These are phyloP conservation scores for Colletotrichum melonis DNA, from an alignment of 2,329 filamentous ascomycete genomes.

Conservation along the genomic window DNA sequence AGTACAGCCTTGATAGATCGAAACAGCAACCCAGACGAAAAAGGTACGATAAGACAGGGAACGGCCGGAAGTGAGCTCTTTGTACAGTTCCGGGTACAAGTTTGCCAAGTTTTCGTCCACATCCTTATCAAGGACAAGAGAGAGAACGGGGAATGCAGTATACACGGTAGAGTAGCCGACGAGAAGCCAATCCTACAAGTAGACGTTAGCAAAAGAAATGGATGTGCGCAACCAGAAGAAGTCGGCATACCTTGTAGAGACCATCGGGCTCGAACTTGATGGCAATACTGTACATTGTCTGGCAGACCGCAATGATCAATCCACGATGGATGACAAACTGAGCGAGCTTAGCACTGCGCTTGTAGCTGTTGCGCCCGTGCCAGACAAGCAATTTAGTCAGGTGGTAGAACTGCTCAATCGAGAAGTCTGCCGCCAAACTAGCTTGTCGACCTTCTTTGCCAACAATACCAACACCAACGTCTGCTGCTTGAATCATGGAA, in stretches of 20 bases:
- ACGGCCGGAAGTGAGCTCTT: conserved; percentile 90
- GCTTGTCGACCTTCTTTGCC: conserved; percentile 98
- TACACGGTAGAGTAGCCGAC: conserved; percentile 98
- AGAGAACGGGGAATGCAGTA: conserved; percentile 92
- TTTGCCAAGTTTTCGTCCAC: conserved; percentile 95
- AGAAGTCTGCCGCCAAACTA: conserved; percentile 94
- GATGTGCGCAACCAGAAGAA: background rate
- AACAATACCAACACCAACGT: conserved; percentile 97
- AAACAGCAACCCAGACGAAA: conserved; percentile 95
- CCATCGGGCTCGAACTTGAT: conserved; percentile 93
- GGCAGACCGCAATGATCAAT: conserved; percentile 93
- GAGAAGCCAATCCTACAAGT: conserved; percentile 83
- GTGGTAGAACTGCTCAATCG: conserved; percentile 94
- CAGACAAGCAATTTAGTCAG: conserved; percentile 97
- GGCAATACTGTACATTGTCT: conserved; percentile 97
- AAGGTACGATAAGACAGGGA: conserved; percentile 93
- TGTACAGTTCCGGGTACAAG: conserved; percentile 96
- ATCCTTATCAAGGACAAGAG: conserved; percentile 92
- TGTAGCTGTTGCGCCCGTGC: conserved; percentile 98
- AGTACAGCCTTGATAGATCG: conserved; percentile 93
- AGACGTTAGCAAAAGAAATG: conserved; percentile 37
- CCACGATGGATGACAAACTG: conserved; percentile 99
- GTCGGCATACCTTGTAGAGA: conserved; percentile 76
- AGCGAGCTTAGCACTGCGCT: conserved; percentile 91
- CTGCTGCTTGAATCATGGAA: conserved; percentile 98